Conservation (phyloP, 345 rosid species). For the Eutrema heterophyllum region DNA sequence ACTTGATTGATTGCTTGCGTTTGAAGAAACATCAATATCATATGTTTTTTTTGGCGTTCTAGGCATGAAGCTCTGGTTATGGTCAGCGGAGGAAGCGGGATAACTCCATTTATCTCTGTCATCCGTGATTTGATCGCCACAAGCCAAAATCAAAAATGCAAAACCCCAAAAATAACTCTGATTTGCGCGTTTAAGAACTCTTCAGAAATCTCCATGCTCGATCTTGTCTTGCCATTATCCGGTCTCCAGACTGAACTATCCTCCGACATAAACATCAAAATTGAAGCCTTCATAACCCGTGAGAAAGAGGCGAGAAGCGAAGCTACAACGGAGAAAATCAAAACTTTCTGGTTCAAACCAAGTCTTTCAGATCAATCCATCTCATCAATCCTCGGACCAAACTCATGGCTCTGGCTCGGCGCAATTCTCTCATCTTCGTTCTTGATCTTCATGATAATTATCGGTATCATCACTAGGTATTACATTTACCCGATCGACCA, state of each 20-base stretch:
- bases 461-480: slow-evolving; percentile 53
- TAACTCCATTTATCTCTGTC: slow-evolving; percentile 80
- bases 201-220: slow-evolving; percentile 59
- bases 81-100: slow-evolving; percentile 95
- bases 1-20: background rate
- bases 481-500: slow-evolving; percentile 58
- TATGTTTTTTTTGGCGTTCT: background rate
- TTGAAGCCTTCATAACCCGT: slow-evolving; percentile 72
- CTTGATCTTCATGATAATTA: slow-evolving; percentile 44
- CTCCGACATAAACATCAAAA: slow-evolving; percentile 40
- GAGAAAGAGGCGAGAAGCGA: slow-evolving; percentile 37
- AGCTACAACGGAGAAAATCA: slow-evolving; percentile 21
- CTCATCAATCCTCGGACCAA: slow-evolving; percentile 61
- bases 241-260: slow-evolving; percentile 31
- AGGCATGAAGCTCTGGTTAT: slow-evolving; percentile 72
- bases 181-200: slow-evolving; percentile 56
- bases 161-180: slow-evolving; percentile 46
- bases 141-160: slow-evolving; percentile 29
- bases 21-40: background rate
- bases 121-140: slow-evolving; percentile 51
- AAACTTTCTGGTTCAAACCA: slow-evolving; percentile 55
- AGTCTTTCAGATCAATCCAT: slow-evolving; percentile 41
- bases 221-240: slow-evolving; percentile 52
- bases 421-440: slow-evolving; percentile 62
- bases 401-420: slow-evolving; percentile 71